These are phyloP conservation scores for Boletus semigastroideus DNA, from an alignment of 1,284 basidiomycete genomes.

Conservation along the genomic window DNA sequence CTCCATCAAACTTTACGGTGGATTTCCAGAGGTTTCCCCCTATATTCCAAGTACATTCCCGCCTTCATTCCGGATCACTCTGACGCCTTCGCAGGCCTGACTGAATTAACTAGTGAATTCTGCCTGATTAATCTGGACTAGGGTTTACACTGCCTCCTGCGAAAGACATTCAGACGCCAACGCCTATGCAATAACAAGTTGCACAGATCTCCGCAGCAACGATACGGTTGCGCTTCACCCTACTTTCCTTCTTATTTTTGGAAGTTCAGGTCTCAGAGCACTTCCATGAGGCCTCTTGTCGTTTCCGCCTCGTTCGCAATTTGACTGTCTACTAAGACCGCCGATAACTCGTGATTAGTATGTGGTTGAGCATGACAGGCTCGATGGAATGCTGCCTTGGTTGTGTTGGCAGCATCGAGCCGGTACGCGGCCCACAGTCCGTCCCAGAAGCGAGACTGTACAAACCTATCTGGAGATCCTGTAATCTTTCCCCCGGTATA, in stretches of 20 bases:
- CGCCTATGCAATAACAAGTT: constrained; percentile 1
- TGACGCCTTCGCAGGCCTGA: constrained; percentile 17
- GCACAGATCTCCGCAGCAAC: constrained; percentile 11
- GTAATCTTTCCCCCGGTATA: neutral
- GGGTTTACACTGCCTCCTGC: constrained; percentile 10
- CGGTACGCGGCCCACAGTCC: neutral
- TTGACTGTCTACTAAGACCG: neutral
- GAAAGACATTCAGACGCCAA: constrained; percentile 1
- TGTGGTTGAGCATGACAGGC: neutral
- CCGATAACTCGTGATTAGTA: neutral
- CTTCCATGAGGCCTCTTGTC: constrained; percentile 4
- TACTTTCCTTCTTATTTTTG: constrained; percentile 10
- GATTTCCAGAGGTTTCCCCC: constrained; percentile 6
- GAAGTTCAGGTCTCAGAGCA: constrained; percentile 5
- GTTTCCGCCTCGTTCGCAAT: neutral
- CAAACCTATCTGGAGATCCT: neutral
- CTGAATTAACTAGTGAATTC: constrained; percentile 2
- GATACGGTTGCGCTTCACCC: neutral
- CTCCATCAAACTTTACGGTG: constrained; percentile 19
- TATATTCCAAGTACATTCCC: constrained; percentile 11
- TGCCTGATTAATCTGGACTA: constrained; percentile 2
- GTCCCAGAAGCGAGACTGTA: neutral
- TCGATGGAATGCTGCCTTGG: neutral
- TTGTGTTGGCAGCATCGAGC: neutral
- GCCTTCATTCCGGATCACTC: constrained; percentile 9